A percentile compares a stretch with the other conserved stretches of the same genome.
These are phyloP conservation scores for Hypoxylon fragiforme DNA, from an alignment of 495 filamentous ascomycete genomes.

Conservation along the genomic window DNA sequence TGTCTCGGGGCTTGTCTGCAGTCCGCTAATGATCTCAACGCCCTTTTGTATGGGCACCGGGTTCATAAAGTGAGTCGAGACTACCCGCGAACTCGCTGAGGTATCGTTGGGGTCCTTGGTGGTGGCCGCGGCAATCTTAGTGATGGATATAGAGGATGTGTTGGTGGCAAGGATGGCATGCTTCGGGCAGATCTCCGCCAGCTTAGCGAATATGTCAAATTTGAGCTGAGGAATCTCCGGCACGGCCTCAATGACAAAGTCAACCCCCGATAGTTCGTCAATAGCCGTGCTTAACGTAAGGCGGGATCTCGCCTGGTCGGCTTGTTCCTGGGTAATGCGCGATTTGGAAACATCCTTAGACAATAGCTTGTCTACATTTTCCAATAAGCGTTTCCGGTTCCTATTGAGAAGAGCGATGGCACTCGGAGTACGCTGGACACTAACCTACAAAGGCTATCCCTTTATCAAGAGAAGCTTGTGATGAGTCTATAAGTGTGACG, in stretches of 20 bases:
- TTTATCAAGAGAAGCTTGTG: conserved; percentile 85
- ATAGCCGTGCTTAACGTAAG: conserved; percentile 72
- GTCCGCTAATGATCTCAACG: conserved; percentile 92
- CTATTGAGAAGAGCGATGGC: background rate
- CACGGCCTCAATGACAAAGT: conserved; percentile 98
- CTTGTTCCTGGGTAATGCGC: conserved; percentile 75
- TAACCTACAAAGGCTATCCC: conserved; percentile 86
- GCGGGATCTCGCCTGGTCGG: conserved; percentile 67
- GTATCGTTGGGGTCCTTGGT: conserved; percentile 74
- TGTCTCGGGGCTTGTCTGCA: conserved; percentile 85
- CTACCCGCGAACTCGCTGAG: conserved; percentile 80
- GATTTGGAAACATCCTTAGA: conserved; percentile 88
- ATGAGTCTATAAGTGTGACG: conserved; percentile 84
- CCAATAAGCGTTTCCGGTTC: conserved; percentile 20
- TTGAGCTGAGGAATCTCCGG: conserved; percentile 91
- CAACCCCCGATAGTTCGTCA: conserved; percentile 78
- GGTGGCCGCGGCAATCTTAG: conserved; percentile 87
- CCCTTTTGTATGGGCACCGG: conserved; percentile 96
- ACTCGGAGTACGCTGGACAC: conserved; percentile 5
- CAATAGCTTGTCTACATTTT: conserved; percentile 75
- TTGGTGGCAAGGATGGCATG: conserved; percentile 96
- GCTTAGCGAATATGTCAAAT: conserved; percentile 78
- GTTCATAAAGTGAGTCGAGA: conserved; percentile 99
- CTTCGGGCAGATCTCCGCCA: conserved; percentile 81
- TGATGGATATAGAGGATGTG: conserved; percentile 96